Percentiles rank a stretch among this genome's conserved stretches.
Evolutionary conservation across 495 filamentous ascomycete species (phyloP).

Genomic region (Talaromyces trachyspermus): DNA sequence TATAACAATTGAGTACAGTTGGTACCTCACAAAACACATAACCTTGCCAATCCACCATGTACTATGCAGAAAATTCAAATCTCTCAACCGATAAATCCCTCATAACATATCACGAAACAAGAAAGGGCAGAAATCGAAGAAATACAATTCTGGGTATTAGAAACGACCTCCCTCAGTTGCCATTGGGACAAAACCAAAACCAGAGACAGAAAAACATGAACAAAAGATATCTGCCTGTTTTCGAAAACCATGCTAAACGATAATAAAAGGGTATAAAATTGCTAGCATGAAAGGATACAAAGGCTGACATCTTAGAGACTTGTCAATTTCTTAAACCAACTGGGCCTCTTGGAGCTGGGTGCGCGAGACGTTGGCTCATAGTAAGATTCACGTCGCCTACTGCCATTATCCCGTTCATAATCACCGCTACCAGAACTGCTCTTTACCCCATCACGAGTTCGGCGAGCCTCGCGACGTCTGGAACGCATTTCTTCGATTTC

Average conservation of each 20-base stretch:
- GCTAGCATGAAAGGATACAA: background rate
- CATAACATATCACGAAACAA: background rate
- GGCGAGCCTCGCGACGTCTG: conserved; percentile 23
- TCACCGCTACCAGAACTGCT: conserved; percentile 37
- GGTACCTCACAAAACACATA: background rate
- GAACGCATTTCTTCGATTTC: conserved; percentile 33
- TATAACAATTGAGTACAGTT: conserved; percentile 3
- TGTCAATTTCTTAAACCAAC: conserved; percentile 44
- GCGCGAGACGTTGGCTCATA: conserved; percentile 19
- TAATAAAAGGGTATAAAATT: background rate
- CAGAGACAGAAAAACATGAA: too few species aligned
- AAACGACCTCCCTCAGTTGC: too few species aligned
- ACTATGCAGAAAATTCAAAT: background rate
- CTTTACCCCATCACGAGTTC: conserved; percentile 24
- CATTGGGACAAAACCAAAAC: too few species aligned
- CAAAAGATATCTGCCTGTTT: background rate
- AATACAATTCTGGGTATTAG: too few species aligned
- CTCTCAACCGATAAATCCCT: background rate
- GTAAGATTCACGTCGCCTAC: conserved; percentile 25
- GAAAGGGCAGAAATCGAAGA: too few species aligned
- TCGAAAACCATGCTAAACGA: background rate
- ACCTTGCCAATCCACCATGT: too few species aligned
- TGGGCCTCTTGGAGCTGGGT: conserved; percentile 32
- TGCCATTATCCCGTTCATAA: conserved; percentile 35
- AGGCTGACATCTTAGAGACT: conserved; percentile 17